Percentiles rank a stretch among this genome's conserved stretches.
Conservation (phyloP, 768 basidiomycete genomes). For the Phanerodontia chrysosporium region DNA sequence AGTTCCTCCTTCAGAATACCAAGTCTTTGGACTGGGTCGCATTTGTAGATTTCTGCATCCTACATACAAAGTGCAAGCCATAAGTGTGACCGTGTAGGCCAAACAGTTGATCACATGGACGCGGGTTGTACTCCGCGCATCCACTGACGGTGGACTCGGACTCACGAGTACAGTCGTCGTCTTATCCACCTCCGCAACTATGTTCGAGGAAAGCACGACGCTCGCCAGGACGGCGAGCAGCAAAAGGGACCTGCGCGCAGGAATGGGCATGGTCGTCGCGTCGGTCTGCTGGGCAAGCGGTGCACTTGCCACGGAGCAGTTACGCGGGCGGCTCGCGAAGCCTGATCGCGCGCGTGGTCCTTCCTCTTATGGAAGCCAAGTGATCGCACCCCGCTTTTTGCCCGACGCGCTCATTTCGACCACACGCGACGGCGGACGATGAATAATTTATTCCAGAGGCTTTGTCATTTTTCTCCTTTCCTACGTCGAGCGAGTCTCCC, state of each 20-base stretch:
- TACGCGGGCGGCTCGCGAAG: background rate
- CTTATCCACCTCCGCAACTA: constrained; percentile 15
- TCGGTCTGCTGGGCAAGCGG: background rate
- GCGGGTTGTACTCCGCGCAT: background rate
- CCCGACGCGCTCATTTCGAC: background rate
- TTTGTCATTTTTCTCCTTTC: background rate
- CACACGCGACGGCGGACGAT: background rate
- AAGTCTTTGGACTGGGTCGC: constrained; percentile 41
- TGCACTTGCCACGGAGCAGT: background rate
- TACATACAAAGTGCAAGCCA: constrained; percentile 14
- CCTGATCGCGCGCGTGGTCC: background rate
- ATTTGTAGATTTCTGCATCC: constrained; percentile 42
- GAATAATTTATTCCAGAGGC: background rate
- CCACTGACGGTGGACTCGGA: background rate
- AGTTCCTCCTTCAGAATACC: constrained; percentile 56
- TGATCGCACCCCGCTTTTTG: background rate
- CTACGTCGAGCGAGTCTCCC: background rate
- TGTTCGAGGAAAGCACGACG: background rate
- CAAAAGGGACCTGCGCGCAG: background rate
- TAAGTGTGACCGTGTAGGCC: background rate
- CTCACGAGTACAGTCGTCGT: constrained; percentile 18
- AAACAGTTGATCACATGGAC: background rate
- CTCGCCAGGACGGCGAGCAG: constrained; percentile 1
- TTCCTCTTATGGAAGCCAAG: background rate
- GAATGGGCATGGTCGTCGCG: background rate